Conservation (phyloP, 2,329 filamentous ascomycete species). For the Ophiostoma tasmaniense region DNA sequence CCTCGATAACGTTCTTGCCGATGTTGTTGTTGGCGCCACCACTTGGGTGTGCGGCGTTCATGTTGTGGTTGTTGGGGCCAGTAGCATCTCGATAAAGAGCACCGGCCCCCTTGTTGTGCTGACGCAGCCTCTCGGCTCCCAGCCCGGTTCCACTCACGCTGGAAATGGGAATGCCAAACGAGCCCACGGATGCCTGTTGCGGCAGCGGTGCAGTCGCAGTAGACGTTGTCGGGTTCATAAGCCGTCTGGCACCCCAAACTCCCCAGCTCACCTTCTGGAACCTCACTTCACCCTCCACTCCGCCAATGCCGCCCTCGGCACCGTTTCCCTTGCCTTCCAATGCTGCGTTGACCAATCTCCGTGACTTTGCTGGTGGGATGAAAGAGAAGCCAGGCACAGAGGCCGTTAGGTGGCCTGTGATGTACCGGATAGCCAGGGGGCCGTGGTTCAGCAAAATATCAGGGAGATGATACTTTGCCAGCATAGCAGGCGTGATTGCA, state of each 20-base stretch:
- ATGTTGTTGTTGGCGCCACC: constrained; percentile 23
- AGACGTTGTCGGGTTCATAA: constrained; percentile 26
- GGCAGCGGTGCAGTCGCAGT: background rate
- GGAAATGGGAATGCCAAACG: constrained; percentile 49
- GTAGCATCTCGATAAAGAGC: constrained; percentile 55
- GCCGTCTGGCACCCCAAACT: constrained; percentile 76
- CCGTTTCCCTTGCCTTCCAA: constrained; percentile 66
- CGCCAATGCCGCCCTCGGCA: constrained; percentile 43
- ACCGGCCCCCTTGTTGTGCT: constrained; percentile 53
- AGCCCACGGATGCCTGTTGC: constrained; percentile 22
- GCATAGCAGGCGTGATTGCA: constrained; percentile 73
- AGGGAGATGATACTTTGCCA: constrained; percentile 84
- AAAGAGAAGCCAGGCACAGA: constrained; percentile 86
- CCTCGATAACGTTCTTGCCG: constrained; percentile 60
- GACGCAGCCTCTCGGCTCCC: constrained; percentile 38
- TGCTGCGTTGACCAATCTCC: constrained; percentile 84
- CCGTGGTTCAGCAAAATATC: constrained; percentile 85
- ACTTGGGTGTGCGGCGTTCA: background rate
- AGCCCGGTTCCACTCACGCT: constrained; percentile 32
- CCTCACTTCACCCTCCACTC: constrained; percentile 60
- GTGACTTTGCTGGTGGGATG: constrained; percentile 81
- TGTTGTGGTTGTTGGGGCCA: constrained; percentile 38
- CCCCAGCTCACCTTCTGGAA: constrained; percentile 98
- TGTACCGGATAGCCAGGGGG: constrained; percentile 84
- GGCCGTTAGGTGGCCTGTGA: constrained; percentile 90